Conservation (phyloP, 139 green algal genomes). For the Cymbomonas tetramitiformis region DNA sequence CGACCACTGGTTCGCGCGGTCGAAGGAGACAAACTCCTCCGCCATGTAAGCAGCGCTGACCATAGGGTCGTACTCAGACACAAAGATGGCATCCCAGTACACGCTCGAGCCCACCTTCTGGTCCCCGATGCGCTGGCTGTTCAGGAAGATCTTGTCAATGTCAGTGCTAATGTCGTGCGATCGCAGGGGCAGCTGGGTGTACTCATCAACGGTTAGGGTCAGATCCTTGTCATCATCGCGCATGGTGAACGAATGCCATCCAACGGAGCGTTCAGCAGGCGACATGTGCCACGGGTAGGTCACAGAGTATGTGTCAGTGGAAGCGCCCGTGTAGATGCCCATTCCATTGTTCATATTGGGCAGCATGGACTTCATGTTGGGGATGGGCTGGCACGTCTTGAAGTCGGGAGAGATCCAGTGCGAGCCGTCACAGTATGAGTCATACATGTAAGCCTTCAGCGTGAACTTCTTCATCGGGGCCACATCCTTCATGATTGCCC, state of each 20-base stretch:
- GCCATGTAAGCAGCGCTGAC: background rate
- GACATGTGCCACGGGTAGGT: constrained; percentile 15
- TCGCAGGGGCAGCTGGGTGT: too few species aligned
- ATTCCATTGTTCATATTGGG: constrained; percentile 5
- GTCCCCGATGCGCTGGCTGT: background rate
- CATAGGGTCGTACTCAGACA: background rate
- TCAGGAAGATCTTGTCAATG: constrained; percentile 20
- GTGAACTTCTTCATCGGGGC: background rate
- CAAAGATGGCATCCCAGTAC: constrained; percentile 21
- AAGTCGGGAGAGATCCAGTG: constrained; percentile 22
- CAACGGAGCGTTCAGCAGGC: background rate
- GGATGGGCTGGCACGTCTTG: constrained; percentile 2
- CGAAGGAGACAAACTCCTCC: constrained; percentile 5
- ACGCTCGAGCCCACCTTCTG: background rate
- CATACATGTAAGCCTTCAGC: constrained; percentile 21
- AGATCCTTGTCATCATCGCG: constrained; percentile 5
- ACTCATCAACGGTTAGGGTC: background rate
- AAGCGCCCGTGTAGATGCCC: constrained; percentile 17
- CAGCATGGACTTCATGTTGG: constrained; percentile 11
- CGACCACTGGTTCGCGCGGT: background rate
- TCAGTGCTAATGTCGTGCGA: too few species aligned
- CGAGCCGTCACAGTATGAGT: constrained; percentile 9
- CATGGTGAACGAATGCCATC: constrained; percentile 15
- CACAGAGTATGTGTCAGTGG: constrained; percentile 6
- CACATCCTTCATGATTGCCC: constrained; percentile 13